A percentile compares a stretch with the other conserved stretches of the same genome.
Conservation (phyloP, 1,284 basidiomycete genomes). For the Leccinum variabile region DNA sequence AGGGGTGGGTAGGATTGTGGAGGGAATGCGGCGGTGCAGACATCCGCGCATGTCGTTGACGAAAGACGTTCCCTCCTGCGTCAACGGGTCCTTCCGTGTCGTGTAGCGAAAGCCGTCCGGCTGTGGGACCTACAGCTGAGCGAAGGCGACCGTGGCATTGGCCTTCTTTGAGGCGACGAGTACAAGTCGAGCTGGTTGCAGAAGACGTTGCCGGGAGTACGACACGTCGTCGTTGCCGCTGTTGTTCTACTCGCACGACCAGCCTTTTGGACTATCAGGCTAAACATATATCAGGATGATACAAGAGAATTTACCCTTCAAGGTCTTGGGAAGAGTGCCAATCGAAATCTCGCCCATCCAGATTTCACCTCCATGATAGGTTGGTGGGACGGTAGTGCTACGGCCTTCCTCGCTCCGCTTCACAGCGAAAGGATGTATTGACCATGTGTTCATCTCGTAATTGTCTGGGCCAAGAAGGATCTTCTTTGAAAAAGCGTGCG, state of each 20-base stretch:
- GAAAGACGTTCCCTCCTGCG: conserved; percentile 23
- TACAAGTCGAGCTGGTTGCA: conserved; percentile 65
- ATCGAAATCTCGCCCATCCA: too few relatives aligned
- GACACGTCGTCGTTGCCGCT: conserved; percentile 38
- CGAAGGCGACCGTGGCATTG: conserved; percentile 50
- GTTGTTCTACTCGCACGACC: not conserved
- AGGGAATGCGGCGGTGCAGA: conserved; percentile 45
- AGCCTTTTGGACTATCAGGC: not conserved
- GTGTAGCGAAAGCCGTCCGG: conserved; percentile 42
- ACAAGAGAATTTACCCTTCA: too few relatives aligned
- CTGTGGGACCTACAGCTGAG: conserved; percentile 38
- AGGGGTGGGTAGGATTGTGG: conserved; percentile 65
- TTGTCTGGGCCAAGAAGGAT: too few relatives aligned
- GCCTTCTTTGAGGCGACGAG: conserved; percentile 57
- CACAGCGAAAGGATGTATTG: too few relatives aligned
- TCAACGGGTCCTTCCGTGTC: conserved; percentile 23
- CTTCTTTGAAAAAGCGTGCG: too few relatives aligned
- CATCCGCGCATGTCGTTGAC: conserved; percentile 45
- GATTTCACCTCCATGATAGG: too few relatives aligned
- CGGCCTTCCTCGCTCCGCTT: too few relatives aligned
- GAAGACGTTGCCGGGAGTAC: conserved; percentile 63
- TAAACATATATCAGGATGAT: too few relatives aligned
- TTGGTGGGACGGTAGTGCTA: too few relatives aligned
- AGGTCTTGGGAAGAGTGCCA: too few relatives aligned
- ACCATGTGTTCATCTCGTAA: too few relatives aligned